phyloP scores from a whole-genome alignment of 441 rosid species.

The Populus hybrid region DNA sequence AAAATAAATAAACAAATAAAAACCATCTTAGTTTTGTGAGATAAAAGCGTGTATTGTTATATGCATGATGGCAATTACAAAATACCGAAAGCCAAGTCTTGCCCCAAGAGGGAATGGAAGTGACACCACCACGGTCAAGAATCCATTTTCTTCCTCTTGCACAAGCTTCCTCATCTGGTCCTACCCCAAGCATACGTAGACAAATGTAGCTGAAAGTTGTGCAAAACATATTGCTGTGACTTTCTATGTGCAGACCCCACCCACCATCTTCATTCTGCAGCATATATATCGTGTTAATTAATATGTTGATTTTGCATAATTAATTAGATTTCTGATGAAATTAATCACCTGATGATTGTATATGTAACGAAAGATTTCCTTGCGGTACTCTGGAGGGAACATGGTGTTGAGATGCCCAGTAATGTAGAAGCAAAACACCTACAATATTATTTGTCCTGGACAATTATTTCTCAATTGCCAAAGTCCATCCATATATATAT shows the following conservation, averaged over 20 bases:
- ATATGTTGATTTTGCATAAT: too few species aligned
- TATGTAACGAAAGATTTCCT: constrained; percentile 47
- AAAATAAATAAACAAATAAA: background rate
- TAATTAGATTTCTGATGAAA: constrained; percentile 31
- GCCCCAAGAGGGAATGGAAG: constrained; percentile 31
- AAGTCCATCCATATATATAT: too few species aligned
- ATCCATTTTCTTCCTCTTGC: constrained; percentile 19
- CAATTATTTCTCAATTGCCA: too few species aligned
- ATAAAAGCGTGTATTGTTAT: too few species aligned
- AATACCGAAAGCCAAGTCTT: constrained; percentile 31
- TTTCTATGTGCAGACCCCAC: constrained; percentile 60
- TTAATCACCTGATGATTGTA: constrained; percentile 43
- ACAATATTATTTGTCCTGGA: background rate
- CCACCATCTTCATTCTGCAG: constrained; percentile 44
- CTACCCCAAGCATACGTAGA: constrained; percentile 27
- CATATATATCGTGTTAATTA: background rate
- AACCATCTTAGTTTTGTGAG: too few species aligned
- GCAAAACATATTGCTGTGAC: constrained; percentile 54
- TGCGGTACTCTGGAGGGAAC: constrained; percentile 33
- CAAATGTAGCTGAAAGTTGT: constrained; percentile 42
- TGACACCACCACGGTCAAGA: constrained; percentile 34
- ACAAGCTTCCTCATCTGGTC: background rate
- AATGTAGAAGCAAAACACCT: constrained; percentile 44
- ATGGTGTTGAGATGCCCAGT: constrained; percentile 43
- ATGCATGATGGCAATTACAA: background rate